These are phyloP conservation scores for Suhomyces emberorum DNA, from an alignment of 805 yeast species.

Conservation along the genomic window DNA sequence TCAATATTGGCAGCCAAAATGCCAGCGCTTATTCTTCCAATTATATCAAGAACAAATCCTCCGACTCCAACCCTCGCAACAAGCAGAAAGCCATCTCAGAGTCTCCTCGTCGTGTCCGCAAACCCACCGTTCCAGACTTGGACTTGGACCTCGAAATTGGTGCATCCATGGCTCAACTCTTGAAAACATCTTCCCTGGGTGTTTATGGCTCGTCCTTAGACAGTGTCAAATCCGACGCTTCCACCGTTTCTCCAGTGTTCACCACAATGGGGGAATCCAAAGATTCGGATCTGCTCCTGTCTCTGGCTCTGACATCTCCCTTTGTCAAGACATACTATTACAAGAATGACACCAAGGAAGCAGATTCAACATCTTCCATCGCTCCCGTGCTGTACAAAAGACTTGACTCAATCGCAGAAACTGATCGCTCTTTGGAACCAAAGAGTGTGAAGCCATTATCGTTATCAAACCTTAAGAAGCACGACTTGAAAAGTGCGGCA, in stretches of 20 bases:
- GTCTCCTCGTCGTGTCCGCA: constrained; percentile 1
- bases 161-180: constrained; percentile 43
- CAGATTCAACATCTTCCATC: neutral
- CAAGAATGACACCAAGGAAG: constrained; percentile 6
- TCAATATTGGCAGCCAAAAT: constrained; percentile 9
- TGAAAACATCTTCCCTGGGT: constrained; percentile 10
- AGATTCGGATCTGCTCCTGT: constrained; percentile 39
- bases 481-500: constrained; percentile 5
- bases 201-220: constrained; percentile 40
- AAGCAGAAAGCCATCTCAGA: neutral
- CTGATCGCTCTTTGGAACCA: constrained; percentile 23
- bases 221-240: constrained; percentile 35
- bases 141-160: constrained; percentile 43
- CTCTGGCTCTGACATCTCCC: constrained; percentile 26
- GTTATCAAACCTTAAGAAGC: constrained; percentile 10
- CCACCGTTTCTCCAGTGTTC: constrained; percentile 34
- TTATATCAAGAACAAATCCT: constrained; percentile 6
- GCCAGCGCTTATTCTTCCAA: constrained; percentile 6
- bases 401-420: constrained; percentile 8
- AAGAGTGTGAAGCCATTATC: constrained; percentile 8
- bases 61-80: neutral
- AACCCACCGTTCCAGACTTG: constrained; percentile 9
- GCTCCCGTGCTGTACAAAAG: neutral
- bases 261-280: constrained; percentile 24
- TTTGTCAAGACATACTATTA: constrained; percentile 7